A percentile compares a stretch with the other conserved stretches of the same genome.
These are phyloP conservation scores for Trichocladium antarcticum DNA, from an alignment of 495 filamentous ascomycete species.

Conservation along the genomic window DNA sequence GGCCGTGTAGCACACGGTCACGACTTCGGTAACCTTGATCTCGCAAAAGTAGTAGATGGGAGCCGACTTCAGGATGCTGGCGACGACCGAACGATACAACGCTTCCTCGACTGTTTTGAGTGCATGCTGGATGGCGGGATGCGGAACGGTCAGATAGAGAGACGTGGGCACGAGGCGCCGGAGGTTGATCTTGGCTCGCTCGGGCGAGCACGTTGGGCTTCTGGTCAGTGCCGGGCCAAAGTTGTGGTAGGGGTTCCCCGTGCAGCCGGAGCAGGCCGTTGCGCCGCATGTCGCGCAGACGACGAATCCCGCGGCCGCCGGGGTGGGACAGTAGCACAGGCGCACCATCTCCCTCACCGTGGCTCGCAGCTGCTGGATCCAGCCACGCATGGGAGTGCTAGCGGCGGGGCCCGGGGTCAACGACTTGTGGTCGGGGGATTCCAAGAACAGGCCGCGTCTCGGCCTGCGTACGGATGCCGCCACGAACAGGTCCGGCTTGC, in stretches of 20 bases:
- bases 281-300: constrained; percentile 11
- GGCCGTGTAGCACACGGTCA: constrained; percentile 25
- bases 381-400: background rate
- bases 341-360: constrained; percentile 13
- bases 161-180: background rate
- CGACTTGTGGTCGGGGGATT: background rate
- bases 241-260: constrained; percentile 27
- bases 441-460: background rate
- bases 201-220: background rate
- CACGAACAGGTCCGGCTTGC: background rate
- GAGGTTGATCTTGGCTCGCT: constrained; percentile 3
- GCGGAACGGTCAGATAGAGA: background rate
- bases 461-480: background rate
- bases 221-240: background rate
- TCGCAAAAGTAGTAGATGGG: constrained; percentile 22
- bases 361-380: background rate
- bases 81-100: constrained; percentile 1
- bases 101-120: background rate
- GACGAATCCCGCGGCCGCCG: background rate
- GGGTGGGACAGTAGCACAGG: constrained; percentile 26
- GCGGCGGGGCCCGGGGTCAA: background rate
- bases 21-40: constrained; percentile 26
- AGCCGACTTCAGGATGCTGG: background rate
- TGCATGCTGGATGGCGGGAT: background rate
- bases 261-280: constrained; percentile 18